A percentile compares a stretch with the other conserved stretches of the same genome.
Evolutionary conservation across 2,329 filamentous ascomycete species (phyloP).

Genomic region (Venturia effusa): DNA sequence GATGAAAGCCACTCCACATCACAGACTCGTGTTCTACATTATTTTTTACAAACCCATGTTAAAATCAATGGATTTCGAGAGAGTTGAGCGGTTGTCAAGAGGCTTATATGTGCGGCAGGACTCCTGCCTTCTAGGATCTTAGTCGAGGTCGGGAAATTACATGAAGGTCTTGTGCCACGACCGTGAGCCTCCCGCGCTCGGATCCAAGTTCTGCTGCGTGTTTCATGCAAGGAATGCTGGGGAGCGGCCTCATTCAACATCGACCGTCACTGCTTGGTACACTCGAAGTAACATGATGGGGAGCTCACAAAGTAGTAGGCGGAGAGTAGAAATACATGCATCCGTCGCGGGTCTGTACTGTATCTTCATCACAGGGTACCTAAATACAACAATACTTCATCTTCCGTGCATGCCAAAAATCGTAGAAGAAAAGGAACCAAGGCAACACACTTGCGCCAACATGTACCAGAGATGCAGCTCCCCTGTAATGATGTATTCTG

Average conservation of each 20-base stretch:
- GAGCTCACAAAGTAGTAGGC: too few species aligned
- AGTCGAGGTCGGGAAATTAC: background rate
- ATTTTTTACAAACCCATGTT: background rate
- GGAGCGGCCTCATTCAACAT: background rate
- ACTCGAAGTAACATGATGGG: too few species aligned
- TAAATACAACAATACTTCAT: background rate
- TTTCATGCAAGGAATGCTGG: background rate
- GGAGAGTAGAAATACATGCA: background rate
- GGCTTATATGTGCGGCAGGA: too few species aligned
- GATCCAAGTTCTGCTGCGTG: background rate
- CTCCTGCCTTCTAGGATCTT: too few species aligned
- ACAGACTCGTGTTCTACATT: background rate
- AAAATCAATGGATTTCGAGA: too few species aligned
- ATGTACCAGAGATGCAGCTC: background rate
- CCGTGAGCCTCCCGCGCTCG: background rate
- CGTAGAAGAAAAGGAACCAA: background rate
- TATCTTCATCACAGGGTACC: slow-evolving; percentile 1
- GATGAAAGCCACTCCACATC: background rate
- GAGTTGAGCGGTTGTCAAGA: too few species aligned
- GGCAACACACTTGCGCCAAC: background rate
- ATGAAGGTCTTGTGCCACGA: background rate
- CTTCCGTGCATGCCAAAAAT: background rate
- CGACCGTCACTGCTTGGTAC: background rate
- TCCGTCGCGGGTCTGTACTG: background rate
- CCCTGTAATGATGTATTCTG: background rate